Percentiles rank a stretch among this genome's conserved stretches.
Conservation (phyloP, 176 grass and related monocot genomes). For the Aegilops tauschii region DNA sequence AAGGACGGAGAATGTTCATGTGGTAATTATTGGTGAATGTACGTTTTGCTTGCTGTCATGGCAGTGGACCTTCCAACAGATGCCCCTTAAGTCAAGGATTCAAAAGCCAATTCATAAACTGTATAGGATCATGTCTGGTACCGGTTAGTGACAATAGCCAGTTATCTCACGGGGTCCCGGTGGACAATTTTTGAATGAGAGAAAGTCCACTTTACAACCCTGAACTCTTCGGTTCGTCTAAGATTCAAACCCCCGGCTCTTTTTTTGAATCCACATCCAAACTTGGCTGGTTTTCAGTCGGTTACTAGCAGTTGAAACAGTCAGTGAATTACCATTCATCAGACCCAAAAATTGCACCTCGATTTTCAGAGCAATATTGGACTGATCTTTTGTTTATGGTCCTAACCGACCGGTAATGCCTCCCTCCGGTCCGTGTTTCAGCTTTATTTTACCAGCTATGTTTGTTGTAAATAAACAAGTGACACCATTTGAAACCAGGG, state of each 20-base stretch:
- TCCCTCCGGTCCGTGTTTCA: not conserved
- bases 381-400: not conserved
- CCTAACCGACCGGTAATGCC: not conserved
- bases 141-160: not conserved
- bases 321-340: not conserved
- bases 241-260: too few relatives aligned
- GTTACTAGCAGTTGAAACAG: not conserved
- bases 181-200: not conserved
- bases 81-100: not conserved
- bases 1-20: constrained; percentile 82
- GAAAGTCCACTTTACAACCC: too few relatives aligned
- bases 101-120: not conserved
- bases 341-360: not conserved
- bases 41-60: not conserved
- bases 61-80: not conserved
- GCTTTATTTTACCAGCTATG: not conserved
- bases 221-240: too few relatives aligned
- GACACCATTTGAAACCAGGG: not conserved
- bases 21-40: constrained; percentile 87
- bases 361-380: not conserved
- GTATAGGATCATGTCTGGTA: not conserved
- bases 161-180: not conserved
- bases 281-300: not conserved
- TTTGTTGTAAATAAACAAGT: constrained; percentile 7
- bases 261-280: not conserved